Base-by-base conservation (phyloP, 768 basidiomycete species). In the Hygrocybe coccinea region DNA sequence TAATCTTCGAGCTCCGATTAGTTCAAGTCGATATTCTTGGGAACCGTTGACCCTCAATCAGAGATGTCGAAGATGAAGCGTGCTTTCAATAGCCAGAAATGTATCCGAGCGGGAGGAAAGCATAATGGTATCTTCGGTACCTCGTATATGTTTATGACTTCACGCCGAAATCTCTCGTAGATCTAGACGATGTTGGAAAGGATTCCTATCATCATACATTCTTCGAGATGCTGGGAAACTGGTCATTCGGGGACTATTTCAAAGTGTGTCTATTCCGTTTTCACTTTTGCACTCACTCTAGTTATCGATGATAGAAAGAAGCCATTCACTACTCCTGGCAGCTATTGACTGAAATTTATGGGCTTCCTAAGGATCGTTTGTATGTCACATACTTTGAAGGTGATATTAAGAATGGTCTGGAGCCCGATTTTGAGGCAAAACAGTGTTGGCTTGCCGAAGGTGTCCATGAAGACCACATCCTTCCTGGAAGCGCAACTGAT, bases 181-280 rank as follows among this genome's bases (percentile, higher is more conserved):
- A 99, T 72, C 80, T 99, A 56, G 97, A 99, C 68, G 97, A 99
- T 72, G 97, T 99, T 56, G 97, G 97, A 37, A 95, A 94, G 72
- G 97, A 97, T 68, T 95, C 93, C 2, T 97, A 97, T 70, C 95
- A 97, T 65, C 90, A 95, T 67, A 97, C 92, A 1, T 95, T 95
- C 75, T 99, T 99, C 66, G 97, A 99, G 74, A 99, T 99, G 97
- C 74, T 99, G 59, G 97, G 97, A 37, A 99, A 99, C 71, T 99
- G 97, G 97, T 97, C 95, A 3, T 99, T 98, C 62, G 97, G 97
- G 0, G 95, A 99, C 71, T 99, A 99, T 76, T 99, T 99, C 85
- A 99, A 99, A 84, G 95, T 84, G n/a, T 19, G 41, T 22, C 45
- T 15, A 36, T 54, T 24, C n/a, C 58, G 22, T 12, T 44, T 44